Percentiles rank a stretch among this genome's conserved stretches.
Conservation (phyloP, 2,329 filamentous ascomycete genomes). For the Fusarium goolgardi region DNA sequence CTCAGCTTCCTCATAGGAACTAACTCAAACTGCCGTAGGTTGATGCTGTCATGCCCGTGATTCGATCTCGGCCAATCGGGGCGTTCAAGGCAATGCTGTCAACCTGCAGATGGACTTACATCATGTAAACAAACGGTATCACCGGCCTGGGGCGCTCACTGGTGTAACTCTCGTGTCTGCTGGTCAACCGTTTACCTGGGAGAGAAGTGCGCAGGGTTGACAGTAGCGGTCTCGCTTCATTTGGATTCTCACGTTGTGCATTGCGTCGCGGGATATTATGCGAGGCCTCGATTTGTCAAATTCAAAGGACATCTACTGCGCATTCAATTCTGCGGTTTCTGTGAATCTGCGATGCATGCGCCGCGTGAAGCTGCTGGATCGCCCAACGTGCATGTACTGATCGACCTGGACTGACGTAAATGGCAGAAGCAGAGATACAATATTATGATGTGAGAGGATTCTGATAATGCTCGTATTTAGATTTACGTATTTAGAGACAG, state of each 20-base stretch:
- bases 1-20: slow-evolving; percentile 1
- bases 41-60: slow-evolving; percentile 22
- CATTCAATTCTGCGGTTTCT: neutral
- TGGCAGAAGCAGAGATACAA: slow-evolving; percentile 9
- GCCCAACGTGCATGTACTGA: slow-evolving; percentile 29
- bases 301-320: neutral
- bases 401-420: slow-evolving; percentile 30
- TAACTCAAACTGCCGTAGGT: neutral
- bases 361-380: slow-evolving; percentile 36
- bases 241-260: slow-evolving; percentile 31
- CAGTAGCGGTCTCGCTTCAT: slow-evolving; percentile 17
- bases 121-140: slow-evolving; percentile 34
- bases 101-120: slow-evolving; percentile 24
- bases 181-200: slow-evolving; percentile 34
- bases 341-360: slow-evolving; percentile 12
- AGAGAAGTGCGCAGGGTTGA: slow-evolving; percentile 1
- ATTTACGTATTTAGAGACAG: neutral
- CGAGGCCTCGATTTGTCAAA: slow-evolving; percentile 3
- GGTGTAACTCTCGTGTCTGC: slow-evolving; percentile 46
- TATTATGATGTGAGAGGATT: neutral
- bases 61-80: slow-evolving; percentile 30
- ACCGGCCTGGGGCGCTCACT: slow-evolving; percentile 18
- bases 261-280: slow-evolving; percentile 35
- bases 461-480: neutral
- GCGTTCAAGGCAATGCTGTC: slow-evolving; percentile 16